Evolutionary conservation across 768 basidiomycete genomes (phyloP), one percentile per base, ranked within the genome.

Genomic region (Roridomyces roridus): DNA sequence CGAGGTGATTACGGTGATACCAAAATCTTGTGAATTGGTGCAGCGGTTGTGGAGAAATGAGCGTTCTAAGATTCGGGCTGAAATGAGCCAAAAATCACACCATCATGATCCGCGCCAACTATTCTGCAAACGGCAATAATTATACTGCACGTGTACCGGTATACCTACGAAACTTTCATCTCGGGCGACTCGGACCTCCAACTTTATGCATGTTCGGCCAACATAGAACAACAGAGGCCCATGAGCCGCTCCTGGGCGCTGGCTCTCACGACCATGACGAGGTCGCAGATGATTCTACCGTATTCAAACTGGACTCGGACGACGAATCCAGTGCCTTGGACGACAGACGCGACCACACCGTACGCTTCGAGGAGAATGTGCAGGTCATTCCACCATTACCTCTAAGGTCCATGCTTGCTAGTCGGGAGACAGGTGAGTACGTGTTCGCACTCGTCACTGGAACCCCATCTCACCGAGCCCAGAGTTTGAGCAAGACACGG

Each of bases 401-500:
- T n/a, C 73, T 93, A 34, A 81, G 85, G 68, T 94, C 91, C 20
- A 92, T 88, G 21, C 73, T 79, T 25, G 75, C 86, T 49, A 93
- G 92, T 68, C 86, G 93, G 53, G 92, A 94, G 77, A 78, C 86
- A 70, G 90, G 92, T 93, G 69, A 70, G 89, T 85, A 67, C 61
- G 70, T 72, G 69, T 55, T n/a, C 54, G 46, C n/a, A 14, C 40
- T 43, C 40, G 50, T 24, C 40, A n/a, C n/a, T n/a, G n/a, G n/a
- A n/a, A n/a, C n/a, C n/a, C n/a, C n/a, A n/a, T n/a, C n/a, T n/a
- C n/a, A n/a, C n/a, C n/a, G n/a, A n/a, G n/a, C n/a, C n/a, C n/a
- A n/a, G 93, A 91, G 67, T 96, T 80, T 70, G 94, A 96, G 12
- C 82, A 91, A 18, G 94, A 96, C 67, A 78, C 85, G 0, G 93